Conservation (phyloP, 352 stramenopile species). For the Pythium coloratum region DNA sequence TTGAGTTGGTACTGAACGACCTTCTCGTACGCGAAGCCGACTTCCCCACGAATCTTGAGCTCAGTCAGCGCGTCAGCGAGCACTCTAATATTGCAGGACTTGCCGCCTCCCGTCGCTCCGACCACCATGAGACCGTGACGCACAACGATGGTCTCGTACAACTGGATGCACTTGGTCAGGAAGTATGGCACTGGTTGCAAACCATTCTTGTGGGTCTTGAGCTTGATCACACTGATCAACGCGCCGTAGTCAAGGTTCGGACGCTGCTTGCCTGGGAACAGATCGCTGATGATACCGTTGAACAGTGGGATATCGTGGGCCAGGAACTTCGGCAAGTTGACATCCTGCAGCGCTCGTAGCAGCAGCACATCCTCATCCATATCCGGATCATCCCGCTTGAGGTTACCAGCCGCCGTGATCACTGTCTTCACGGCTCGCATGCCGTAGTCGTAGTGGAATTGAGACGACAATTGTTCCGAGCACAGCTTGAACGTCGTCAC, state of each 20-base stretch:
- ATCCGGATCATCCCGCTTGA: constrained; percentile 91
- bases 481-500: constrained; percentile 90
- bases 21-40: constrained; percentile 88
- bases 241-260: constrained; percentile 85
- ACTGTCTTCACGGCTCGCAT: constrained; percentile 91
- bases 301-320: constrained; percentile 95
- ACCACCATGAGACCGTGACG: constrained; percentile 97
- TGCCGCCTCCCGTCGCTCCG: constrained; percentile 88
- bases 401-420: constrained; percentile 85
- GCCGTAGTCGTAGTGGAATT: constrained; percentile 92
- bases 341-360: constrained; percentile 93
- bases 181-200: constrained; percentile 92
- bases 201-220: constrained; percentile 77
- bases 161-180: constrained; percentile 93
- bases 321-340: constrained; percentile 96
- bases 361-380: constrained; percentile 93
- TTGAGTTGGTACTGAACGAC: constrained; percentile 92
- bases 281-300: constrained; percentile 94
- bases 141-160: constrained; percentile 95
- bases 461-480: constrained; percentile 87
- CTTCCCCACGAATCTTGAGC: constrained; percentile 70
- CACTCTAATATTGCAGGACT: constrained; percentile 90
- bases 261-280: constrained; percentile 92
- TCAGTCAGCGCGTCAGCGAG: constrained; percentile 90
- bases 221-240: constrained; percentile 89